Conservation (phyloP, 371 early-diverging fungal genomes). For the Blastocladiella emersonii region DNA sequence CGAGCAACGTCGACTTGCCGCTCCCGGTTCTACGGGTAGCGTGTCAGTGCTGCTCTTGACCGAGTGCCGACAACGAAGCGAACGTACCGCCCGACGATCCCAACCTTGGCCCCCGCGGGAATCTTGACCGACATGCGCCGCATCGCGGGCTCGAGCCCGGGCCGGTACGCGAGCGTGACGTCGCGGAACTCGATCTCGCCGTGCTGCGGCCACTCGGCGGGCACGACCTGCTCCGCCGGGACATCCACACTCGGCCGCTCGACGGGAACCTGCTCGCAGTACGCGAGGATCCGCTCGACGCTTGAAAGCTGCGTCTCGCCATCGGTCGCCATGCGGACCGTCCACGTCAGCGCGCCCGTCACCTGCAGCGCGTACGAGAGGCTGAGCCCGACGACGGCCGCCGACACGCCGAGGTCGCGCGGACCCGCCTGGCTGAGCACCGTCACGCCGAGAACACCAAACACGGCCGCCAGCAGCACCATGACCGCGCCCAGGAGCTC, state of each 20-base stretch:
- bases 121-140: slow-evolving; percentile 49
- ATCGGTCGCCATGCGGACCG: slow-evolving; percentile 39
- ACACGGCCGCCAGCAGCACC: slow-evolving; percentile 52
- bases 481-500: slow-evolving; percentile 57
- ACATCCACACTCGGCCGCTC: slow-evolving; percentile 54
- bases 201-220: slow-evolving; percentile 37
- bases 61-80: no score
- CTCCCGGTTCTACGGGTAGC: slow-evolving; percentile 50
- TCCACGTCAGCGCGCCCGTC: slow-evolving; percentile 76
- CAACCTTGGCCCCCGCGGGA: slow-evolving; percentile 63
- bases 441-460: slow-evolving; percentile 11
- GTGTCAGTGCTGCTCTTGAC: no score
- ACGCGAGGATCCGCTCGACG: slow-evolving; percentile 71
- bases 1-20: slow-evolving; percentile 81
- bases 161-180: slow-evolving; percentile 47
- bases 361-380: slow-evolving; percentile 74
- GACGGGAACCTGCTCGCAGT: slow-evolving; percentile 31
- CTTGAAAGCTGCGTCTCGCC: slow-evolving; percentile 37
- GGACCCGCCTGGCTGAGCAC: neutral
- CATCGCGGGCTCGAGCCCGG: slow-evolving; percentile 51
- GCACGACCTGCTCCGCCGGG: slow-evolving; percentile 30
- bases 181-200: slow-evolving; percentile 53
- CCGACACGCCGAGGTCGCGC: neutral
- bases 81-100: slow-evolving; percentile 79
- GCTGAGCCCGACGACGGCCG: slow-evolving; percentile 68